Conservation (phyloP, 768 basidiomycete species). For the Rhizopogon vesiculosus region DNA sequence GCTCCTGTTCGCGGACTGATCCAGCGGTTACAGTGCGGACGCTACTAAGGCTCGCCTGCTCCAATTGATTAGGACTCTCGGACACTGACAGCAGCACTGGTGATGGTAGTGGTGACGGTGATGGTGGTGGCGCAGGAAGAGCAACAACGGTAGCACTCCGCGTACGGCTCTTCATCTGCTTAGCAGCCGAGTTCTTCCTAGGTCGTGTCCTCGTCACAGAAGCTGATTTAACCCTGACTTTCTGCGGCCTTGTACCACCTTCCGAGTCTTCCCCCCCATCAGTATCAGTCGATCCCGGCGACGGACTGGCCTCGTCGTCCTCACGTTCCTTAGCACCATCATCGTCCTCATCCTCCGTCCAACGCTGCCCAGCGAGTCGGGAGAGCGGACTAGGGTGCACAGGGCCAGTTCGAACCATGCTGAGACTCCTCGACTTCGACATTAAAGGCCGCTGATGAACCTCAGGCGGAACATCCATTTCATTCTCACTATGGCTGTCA, state of each 20-base stretch:
- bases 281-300: conserved; percentile 57
- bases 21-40: conserved; percentile 65
- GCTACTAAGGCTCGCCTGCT: conserved; percentile 60
- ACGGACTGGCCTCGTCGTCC: conserved; percentile 50
- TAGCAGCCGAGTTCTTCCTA: conserved; percentile 25
- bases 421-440: conserved; percentile 35
- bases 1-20: conserved; percentile 37
- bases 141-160: conserved; percentile 67
- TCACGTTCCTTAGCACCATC: conserved; percentile 32
- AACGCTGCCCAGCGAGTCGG: conserved; percentile 46
- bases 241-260: conserved; percentile 2
- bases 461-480: conserved; percentile 15
- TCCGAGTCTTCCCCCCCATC: conserved; percentile 28
- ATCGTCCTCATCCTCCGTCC: conserved; percentile 46
- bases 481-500: conserved; percentile 29
- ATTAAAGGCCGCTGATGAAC: conserved; percentile 11
- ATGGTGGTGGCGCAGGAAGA: conserved; percentile 36
- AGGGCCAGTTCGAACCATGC: conserved; percentile 17
- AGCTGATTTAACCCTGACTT: conserved; percentile 4
- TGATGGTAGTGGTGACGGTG: conserved; percentile 13
- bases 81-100: not conserved
- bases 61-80: conserved; percentile 19
- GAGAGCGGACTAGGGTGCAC: conserved; percentile 67
- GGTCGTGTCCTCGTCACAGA: conserved; percentile 27
- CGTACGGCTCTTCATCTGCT: conserved; percentile 38